Conservation (phyloP, 805 yeast genomes). For the Candida chilensis region DNA sequence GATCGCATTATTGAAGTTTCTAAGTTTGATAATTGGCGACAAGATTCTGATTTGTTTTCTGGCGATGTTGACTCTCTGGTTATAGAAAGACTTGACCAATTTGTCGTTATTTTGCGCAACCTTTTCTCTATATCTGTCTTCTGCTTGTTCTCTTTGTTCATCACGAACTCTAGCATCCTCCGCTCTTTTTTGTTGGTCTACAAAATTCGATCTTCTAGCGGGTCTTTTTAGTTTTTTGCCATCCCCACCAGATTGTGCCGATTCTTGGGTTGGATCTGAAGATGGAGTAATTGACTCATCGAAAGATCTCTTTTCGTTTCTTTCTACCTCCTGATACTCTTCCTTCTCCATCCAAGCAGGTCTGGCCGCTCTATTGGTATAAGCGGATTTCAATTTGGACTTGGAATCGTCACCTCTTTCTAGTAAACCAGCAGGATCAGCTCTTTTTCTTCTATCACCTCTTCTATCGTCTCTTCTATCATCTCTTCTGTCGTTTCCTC, state of each 20-base stretch:
- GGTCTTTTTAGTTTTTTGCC: slow-evolving; percentile 11
- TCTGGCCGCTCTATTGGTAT: slow-evolving; percentile 4
- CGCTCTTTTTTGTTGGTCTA: slow-evolving; percentile 8
- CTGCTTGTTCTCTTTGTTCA: slow-evolving; percentile 15
- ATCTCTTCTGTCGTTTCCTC: no score
- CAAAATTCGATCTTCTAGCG: slow-evolving; percentile 11
- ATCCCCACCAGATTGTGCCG: not conserved
- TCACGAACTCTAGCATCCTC: slow-evolving; percentile 15
- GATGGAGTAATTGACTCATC: slow-evolving; percentile 1
- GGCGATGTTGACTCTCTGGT: slow-evolving; percentile 68
- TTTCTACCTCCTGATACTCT: slow-evolving; percentile 8
- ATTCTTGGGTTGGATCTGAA: not conserved
- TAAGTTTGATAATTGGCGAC: slow-evolving; percentile 78
- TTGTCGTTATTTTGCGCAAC: slow-evolving; percentile 33
- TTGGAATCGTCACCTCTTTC: no score
- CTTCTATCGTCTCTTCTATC: no score
- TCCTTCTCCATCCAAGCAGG: slow-evolving; percentile 24
- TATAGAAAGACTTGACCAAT: slow-evolving; percentile 77
- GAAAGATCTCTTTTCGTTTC: slow-evolving; percentile 5
- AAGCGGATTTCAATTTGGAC: not conserved
- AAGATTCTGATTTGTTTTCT: slow-evolving; percentile 52
- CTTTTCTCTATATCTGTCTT: slow-evolving; percentile 9
- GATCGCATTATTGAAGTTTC: slow-evolving; percentile 87
- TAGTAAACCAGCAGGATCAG: no score
- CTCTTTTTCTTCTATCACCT: no score